A percentile compares a stretch with the other conserved stretches of the same genome.
These are phyloP conservation scores for Rosa lucieae DNA, from an alignment of 306 rosid species.

Conservation along the genomic window DNA sequence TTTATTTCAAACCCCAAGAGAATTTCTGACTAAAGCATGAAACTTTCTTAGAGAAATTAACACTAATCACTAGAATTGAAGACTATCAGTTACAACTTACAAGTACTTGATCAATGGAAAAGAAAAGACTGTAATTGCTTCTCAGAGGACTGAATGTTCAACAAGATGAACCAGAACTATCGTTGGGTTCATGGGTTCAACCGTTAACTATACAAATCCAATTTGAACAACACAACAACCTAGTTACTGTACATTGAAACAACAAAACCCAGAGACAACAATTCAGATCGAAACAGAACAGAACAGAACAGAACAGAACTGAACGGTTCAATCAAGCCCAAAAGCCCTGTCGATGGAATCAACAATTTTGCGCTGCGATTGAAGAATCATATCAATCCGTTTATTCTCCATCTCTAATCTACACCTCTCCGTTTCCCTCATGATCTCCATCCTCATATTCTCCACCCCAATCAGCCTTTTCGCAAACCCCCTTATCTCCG, in stretches of 20 bases:
- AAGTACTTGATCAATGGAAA: not conserved
- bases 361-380: conserved; percentile 59
- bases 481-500: conserved; percentile 61
- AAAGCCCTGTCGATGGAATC: conserved; percentile 74
- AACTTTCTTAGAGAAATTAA: not conserved
- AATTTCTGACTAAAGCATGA: not conserved
- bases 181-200: not conserved
- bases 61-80: not conserved
- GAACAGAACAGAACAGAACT: conserved; percentile 15
- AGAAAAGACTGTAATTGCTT: not conserved
- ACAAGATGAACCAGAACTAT: not conserved
- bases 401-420: conserved; percentile 86
- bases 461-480: conserved; percentile 63
- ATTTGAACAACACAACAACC: not conserved
- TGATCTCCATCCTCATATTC: conserved; percentile 74
- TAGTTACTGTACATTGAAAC: not conserved
- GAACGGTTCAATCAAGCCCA: not conserved
- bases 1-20: not conserved
- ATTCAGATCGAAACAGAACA: not conserved
- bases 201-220: conserved; percentile 5
- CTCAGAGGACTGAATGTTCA: conserved; percentile 9
- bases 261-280: not conserved
- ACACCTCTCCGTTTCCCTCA: conserved; percentile 70
- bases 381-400: conserved; percentile 60
- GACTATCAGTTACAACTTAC: not conserved